Conservation (phyloP, 2,329 filamentous ascomycete genomes). For the Trematosphaeria pertusa region DNA sequence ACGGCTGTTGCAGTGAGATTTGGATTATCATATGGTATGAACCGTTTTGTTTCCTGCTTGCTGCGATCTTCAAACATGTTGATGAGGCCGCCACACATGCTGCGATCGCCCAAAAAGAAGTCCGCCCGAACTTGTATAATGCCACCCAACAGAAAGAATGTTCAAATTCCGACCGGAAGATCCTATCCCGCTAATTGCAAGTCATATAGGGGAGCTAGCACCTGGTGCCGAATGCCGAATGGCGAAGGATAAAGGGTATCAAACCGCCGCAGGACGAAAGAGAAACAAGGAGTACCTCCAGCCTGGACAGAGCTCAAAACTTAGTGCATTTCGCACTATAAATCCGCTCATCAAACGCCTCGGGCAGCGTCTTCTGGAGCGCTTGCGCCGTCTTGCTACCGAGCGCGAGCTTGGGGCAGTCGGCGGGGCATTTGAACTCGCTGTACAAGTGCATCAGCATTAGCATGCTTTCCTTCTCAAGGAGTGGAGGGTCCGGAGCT, state of each 20-base stretch:
- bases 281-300: not conserved
- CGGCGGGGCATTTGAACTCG: conserved; percentile 7
- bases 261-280: not conserved
- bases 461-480: not conserved
- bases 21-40: too few relatives aligned
- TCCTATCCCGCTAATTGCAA: too few relatives aligned
- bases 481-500: not conserved
- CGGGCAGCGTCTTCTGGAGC: conserved; percentile 7
- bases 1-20: too few relatives aligned
- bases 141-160: too few relatives aligned
- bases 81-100: too few relatives aligned
- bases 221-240: not conserved
- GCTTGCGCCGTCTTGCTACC: conserved; percentile 2
- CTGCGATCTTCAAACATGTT: too few relatives aligned
- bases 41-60: too few relatives aligned
- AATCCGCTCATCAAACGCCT: conserved; percentile 7
- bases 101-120: too few relatives aligned
- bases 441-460: not conserved
- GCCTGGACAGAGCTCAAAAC: not conserved
- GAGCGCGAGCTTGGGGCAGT: conserved; percentile 6
- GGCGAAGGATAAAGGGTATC: not conserved
- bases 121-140: too few relatives aligned
- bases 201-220: too few relatives aligned
- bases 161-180: too few relatives aligned
- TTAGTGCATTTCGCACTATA: conserved; percentile 12